Conservation (phyloP, 2,329 filamentous ascomycete species). For the Hymenotorrendiella dingleyae region DNA sequence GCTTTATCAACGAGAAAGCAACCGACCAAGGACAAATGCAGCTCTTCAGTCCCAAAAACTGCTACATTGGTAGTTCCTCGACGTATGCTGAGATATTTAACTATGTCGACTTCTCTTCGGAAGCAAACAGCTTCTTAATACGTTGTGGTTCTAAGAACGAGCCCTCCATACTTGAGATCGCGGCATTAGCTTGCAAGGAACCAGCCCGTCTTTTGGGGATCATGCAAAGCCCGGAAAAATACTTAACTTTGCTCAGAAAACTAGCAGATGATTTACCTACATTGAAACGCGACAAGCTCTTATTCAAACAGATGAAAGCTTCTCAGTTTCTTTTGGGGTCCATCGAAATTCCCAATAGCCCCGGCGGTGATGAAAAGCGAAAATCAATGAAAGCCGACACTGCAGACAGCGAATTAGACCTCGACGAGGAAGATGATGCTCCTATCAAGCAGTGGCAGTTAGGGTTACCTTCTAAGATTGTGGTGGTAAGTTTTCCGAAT, state of each 20-base stretch:
- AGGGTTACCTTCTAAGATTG: conserved; percentile 63
- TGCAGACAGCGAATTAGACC: conserved; percentile 16
- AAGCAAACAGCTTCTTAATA: conserved; percentile 83
- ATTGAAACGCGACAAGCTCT: conserved; percentile 70
- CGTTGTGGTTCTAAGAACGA: conserved; percentile 88
- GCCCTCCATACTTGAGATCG: conserved; percentile 81
- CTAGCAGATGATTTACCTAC: conserved; percentile 66
- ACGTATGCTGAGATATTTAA: conserved; percentile 88
- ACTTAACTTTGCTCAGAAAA: conserved; percentile 73
- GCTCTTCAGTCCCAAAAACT: conserved; percentile 63
- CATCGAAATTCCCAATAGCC: conserved; percentile 68
- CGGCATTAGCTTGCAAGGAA: conserved; percentile 74
- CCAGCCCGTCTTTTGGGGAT: conserved; percentile 75
- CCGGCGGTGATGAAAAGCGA: conserved; percentile 19
- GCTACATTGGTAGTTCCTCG: conserved; percentile 68
- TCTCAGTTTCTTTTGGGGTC: conserved; percentile 79
- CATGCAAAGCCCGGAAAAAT: conserved; percentile 78
- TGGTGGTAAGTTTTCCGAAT: conserved; percentile 43
- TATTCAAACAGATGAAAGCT: conserved; percentile 70
- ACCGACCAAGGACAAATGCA: conserved; percentile 33
- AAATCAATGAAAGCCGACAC: conserved; percentile 10
- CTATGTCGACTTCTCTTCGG: conserved; percentile 86
- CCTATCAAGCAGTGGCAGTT: conserved; percentile 57
- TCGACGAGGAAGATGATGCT: conserved; percentile 41
- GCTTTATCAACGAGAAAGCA: conserved; percentile 36